Base-by-base conservation (phyloP, 2,329 filamentous ascomycete genomes). In the Cucurbitaria berberidis region DNA sequence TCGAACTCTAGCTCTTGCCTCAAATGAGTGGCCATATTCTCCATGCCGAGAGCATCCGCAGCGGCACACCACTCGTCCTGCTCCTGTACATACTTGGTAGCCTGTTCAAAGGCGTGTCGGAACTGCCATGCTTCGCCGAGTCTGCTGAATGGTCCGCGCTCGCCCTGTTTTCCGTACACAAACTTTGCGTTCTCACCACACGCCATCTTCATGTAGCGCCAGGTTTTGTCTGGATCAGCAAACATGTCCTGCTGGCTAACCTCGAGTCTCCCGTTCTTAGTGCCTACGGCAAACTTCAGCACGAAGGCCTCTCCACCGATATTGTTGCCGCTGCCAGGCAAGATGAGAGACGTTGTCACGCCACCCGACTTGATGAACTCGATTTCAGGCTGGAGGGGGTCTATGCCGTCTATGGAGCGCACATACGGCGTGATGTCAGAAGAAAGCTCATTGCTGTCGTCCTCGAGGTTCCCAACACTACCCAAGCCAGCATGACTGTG, bases 161-260 rank as follows among this genome's bases (percentile, higher is more conserved):
- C 78, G 21, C 84, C 84, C 4, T 75, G 65, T 40, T 77, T 78
- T 9, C 86, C 86, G 54, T 89, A 87, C 0, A 85, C 76, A 0
- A 80, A 75, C 75, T 89, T 89, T 1, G 87, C 77, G 62, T 90
- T 90, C 73, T 90, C 87, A 30, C 87, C 87, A 59, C 87, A 90
- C 0, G 88, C 88, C 87, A 90, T 90, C 76, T 90, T 90, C 80
- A 90, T 88, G 70, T 88, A 90, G 18, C 88, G 80, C 83, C 86
- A 88, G 54, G 78, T 83, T 19, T 80, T 78, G 36, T 87, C 86
- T 0, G 86, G 86, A 45, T 89, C 85, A 1, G 87, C 87, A 9
- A 89, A 77, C 77, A 89, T 80, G 59, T 88, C 84, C 21, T 79
- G 74, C 2, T 83, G 84, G 47, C 86, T 88, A 38, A 87, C 81